These are phyloP conservation scores for Solanum sejunctum DNA, from an alignment of 257 asterid genomes.

Conservation along the genomic window DNA sequence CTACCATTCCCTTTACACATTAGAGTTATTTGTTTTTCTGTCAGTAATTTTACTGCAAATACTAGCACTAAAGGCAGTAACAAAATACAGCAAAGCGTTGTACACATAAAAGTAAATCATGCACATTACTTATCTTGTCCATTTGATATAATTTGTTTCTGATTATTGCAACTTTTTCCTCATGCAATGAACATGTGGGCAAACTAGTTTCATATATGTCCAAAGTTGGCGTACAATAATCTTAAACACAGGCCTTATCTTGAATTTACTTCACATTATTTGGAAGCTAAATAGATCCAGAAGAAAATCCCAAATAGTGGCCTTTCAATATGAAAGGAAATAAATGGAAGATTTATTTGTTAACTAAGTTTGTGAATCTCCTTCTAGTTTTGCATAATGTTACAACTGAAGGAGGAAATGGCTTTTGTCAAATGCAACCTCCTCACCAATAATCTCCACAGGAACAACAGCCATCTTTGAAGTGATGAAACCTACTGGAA, in stretches of 20 bases:
- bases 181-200: not conserved
- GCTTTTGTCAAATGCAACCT: not conserved
- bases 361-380: not conserved
- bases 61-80: not conserved
- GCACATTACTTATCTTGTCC: not conserved
- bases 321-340: not conserved
- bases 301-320: not conserved
- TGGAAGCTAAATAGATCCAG: not conserved
- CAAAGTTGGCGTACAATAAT: not conserved
- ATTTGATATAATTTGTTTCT: not conserved
- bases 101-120: not conserved
- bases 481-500: conserved; percentile 77
- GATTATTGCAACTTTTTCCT: not conserved
- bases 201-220: not conserved
- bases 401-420: not conserved
- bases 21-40: not conserved
- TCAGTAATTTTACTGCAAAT: not conserved
- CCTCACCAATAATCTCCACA: conserved; percentile 86
- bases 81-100: not conserved
- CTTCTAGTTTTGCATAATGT: not conserved
- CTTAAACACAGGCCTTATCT: not conserved
- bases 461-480: conserved; percentile 57
- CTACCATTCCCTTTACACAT: not conserved
- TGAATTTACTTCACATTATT: not conserved
- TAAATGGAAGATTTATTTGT: not conserved